Evolutionary conservation across 805 yeast genomes (phyloP), one percentile per base, ranked within the genome.

Genomic region (Debaryomyces castellii): DNA sequence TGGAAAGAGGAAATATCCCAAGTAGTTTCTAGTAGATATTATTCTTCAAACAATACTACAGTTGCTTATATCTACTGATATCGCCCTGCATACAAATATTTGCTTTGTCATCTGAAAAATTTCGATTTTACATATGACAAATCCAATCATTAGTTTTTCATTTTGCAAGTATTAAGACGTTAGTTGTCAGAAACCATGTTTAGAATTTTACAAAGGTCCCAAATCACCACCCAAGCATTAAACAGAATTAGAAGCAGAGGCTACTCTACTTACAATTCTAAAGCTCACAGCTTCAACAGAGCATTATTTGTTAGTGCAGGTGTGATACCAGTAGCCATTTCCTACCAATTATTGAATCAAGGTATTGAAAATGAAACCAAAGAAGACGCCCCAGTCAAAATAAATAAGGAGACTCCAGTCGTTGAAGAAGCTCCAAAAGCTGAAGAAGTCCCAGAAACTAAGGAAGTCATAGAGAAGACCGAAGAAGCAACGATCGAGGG

Each of bases 141-240:
- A 34, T 18, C 44, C 10, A 40, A 43, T 9, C 39, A 34, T 5
- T 39, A 45, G 12, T 28, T 25, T n/a, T 28, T 10, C 25, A 20
- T 18, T 34, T 23, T 17, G 28, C 11, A 14, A 21, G 33, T 3
- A 23, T 23, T 12, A 7, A 28, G 33, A 3, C 14, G 6, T 30
- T 30, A 2, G 11, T 4, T 30, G 3, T 14, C 12, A 30, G 34
- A 6, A 30, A 30, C 12, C 25, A 58, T 59, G 62, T 59, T 47
- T 47, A 58, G 63, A 58, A 41, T 46, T 38, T 39, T 52, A 34
- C 41, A 50, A 39, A 56, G 53, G 46, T 47, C 52, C 11, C 17
- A 45, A 22, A 35, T 44, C 14, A 20, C 45, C 20, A 52, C 56
- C 41, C 54, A 46, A n/a, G 18, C 39, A 10, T 45, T 44, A 8